A percentile compares a stretch with the other conserved stretches of the same genome.
phyloP scores from a whole-genome alignment of 345 rosid species.

The Atalantia buxifolia region DNA sequence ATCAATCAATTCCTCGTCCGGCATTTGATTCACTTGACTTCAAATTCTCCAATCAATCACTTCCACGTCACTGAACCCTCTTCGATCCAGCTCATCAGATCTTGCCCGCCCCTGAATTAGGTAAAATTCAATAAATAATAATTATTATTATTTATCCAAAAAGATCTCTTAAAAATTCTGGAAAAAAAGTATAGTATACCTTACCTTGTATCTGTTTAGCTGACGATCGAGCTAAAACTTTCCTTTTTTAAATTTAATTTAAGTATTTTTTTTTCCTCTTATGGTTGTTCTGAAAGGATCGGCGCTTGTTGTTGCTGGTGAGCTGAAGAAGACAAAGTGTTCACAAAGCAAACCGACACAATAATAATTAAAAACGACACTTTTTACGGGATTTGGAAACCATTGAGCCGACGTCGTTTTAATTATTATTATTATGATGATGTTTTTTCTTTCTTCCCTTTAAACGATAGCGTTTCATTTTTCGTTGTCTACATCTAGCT shows the following conservation, averaged over 20 bases:
- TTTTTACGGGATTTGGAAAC: conserved; percentile 4
- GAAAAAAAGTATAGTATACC: not conserved
- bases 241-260: too few species aligned
- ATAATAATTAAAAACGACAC: conserved; percentile 19
- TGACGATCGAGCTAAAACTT: conserved; percentile 9
- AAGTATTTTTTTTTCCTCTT: not conserved
- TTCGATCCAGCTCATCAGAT: conserved; percentile 14
- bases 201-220: not conserved
- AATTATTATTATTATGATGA: not conserved
- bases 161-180: not conserved
- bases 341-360: conserved; percentile 3
- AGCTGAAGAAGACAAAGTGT: conserved; percentile 33
- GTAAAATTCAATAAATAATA: not conserved
- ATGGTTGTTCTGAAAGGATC: conserved; percentile 23
- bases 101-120: conserved; percentile 23
- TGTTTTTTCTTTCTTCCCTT: too few species aligned
- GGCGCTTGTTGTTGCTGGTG: conserved; percentile 30
- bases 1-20: conserved; percentile 82
- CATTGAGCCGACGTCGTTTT: not conserved
- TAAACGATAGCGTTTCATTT: conserved; percentile 18
- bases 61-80: conserved; percentile 11
- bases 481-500: not conserved
- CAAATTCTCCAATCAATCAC: conserved; percentile 21
- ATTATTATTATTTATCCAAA: not conserved
- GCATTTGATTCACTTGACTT: conserved; percentile 43